A percentile compares a stretch with the other conserved stretches of the same genome.
These are phyloP conservation scores for Penicillium capsulatum DNA, from an alignment of 2,329 filamentous ascomycete genomes.

Conservation along the genomic window DNA sequence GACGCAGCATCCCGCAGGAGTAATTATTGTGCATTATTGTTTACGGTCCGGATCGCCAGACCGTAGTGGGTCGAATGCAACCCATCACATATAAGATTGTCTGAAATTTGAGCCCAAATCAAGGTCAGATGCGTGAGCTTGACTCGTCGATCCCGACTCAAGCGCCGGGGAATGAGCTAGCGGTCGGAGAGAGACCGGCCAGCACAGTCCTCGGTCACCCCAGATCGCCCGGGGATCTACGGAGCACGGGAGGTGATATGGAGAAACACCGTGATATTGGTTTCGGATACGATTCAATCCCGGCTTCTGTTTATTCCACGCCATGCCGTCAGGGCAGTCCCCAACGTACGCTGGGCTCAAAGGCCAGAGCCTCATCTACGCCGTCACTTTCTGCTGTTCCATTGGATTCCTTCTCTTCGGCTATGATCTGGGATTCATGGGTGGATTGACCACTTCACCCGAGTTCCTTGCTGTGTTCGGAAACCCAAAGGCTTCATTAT, in stretches of 20 bases:
- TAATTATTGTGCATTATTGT: too few species aligned
- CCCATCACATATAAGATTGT: too few species aligned
- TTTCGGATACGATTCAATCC: too few species aligned
- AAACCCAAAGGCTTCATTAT: constrained; percentile 20
- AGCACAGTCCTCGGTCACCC: constrained; percentile 3
- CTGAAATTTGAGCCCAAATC: too few species aligned
- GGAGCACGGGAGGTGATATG: too few species aligned
- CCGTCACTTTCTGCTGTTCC: constrained; percentile 22
- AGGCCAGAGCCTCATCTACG: constrained; percentile 20
- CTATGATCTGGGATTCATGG: constrained; percentile 41
- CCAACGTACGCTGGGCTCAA: constrained; percentile 12
- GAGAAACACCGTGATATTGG: too few species aligned
- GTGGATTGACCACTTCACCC: constrained; percentile 7
- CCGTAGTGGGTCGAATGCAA: too few species aligned
- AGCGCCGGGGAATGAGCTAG: neutral
- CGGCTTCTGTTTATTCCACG: neutral
- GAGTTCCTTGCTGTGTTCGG: constrained; percentile 13
- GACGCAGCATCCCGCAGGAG: too few species aligned
- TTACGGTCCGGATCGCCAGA: too few species aligned
- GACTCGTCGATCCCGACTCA: neutral
- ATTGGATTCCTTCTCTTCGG: constrained; percentile 44
- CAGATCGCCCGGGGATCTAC: constrained; percentile 3
- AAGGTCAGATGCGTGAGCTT: too few species aligned
- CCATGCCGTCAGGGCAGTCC: constrained; percentile 4
- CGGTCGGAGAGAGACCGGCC: constrained; percentile 9